These are phyloP conservation scores for Neopestalotiopsis clavispora DNA, from an alignment of 2,329 filamentous ascomycete genomes.

Conservation along the genomic window DNA sequence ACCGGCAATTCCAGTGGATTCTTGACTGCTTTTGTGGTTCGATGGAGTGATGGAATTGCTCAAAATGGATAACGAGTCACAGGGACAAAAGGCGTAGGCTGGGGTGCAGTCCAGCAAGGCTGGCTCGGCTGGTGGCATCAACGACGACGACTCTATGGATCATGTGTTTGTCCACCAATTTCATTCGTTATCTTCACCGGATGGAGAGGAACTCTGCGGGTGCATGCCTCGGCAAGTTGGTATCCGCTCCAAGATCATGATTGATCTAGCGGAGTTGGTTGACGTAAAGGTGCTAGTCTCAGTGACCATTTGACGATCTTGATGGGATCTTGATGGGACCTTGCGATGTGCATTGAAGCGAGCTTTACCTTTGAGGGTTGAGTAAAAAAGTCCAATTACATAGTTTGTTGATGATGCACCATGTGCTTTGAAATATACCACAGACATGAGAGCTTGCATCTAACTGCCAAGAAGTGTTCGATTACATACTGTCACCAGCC, in stretches of 20 bases:
- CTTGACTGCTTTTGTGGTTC: not conserved
- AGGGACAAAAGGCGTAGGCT: not conserved
- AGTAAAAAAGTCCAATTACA: not conserved
- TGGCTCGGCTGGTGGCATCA: too few relatives aligned
- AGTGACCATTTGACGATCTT: not conserved
- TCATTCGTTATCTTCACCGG: constrained; percentile 7
- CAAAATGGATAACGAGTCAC: not conserved
- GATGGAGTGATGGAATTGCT: not conserved
- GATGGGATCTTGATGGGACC: not conserved
- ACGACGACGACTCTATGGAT: constrained; percentile 4
- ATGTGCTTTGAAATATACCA: too few relatives aligned
- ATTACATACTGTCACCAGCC: too few relatives aligned
- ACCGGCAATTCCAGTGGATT: not conserved
- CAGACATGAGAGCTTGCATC: too few relatives aligned
- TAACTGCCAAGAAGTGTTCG: too few relatives aligned
- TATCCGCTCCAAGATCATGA: not conserved
- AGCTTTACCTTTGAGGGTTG: not conserved
- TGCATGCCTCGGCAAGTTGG: constrained; percentile 6
- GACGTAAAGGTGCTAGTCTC: constrained; percentile 3
- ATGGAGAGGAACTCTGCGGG: not conserved
- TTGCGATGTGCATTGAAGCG: not conserved
- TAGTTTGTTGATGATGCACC: not conserved
- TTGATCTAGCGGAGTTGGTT: not conserved
- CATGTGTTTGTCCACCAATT: not conserved
- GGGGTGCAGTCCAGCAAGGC: too few relatives aligned